Conservation (phyloP, 257 asterid genomes). For the Oldenlandia corymbosa region DNA sequence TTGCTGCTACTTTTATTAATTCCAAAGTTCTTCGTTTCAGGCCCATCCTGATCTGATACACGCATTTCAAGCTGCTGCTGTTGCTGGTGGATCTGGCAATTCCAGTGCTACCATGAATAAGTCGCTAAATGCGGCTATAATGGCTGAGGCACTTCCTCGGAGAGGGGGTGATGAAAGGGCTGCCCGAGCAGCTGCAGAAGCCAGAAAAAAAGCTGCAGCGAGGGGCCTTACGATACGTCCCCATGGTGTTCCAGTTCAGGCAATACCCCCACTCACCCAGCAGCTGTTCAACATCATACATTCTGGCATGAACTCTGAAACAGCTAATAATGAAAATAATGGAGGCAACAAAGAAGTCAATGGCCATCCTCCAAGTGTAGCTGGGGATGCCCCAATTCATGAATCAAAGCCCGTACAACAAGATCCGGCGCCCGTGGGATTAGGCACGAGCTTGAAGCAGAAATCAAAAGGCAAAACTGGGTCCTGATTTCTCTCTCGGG, state of each 20-base stretch:
- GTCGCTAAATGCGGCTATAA: slow-evolving; percentile 34
- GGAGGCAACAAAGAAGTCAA: slow-evolving; percentile 35
- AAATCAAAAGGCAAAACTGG: slow-evolving; percentile 48
- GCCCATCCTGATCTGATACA: slow-evolving; percentile 81
- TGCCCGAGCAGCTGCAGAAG: slow-evolving; percentile 82
- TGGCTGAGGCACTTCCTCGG: slow-evolving; percentile 52
- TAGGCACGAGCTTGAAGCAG: slow-evolving; percentile 71
- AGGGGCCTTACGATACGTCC: slow-evolving; percentile 69
- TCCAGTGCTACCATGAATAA: slow-evolving; percentile 32
- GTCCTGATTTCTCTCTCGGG: slow-evolving; percentile 16
- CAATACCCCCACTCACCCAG: slow-evolving; percentile 57
- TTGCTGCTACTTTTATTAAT: background rate
- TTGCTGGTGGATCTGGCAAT: slow-evolving; percentile 30
- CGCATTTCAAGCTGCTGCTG: slow-evolving; percentile 76
- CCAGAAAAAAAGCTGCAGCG: slow-evolving; percentile 86
- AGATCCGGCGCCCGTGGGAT: slow-evolving; percentile 62
- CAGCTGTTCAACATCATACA: slow-evolving; percentile 59
- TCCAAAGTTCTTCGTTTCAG: slow-evolving; percentile 31
- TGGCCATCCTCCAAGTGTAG: slow-evolving; percentile 33
- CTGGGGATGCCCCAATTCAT: slow-evolving; percentile 21
- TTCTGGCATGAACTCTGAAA: slow-evolving; percentile 34
- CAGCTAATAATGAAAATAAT: slow-evolving; percentile 22
- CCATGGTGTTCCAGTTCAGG: slow-evolving; percentile 55
- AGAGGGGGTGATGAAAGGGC: slow-evolving; percentile 90
- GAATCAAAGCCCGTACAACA: slow-evolving; percentile 26